A percentile compares a stretch with the other conserved stretches of the same genome.
phyloP scores from a whole-genome alignment of 108 stramenopile species.

The Skeletonema marinoi region DNA sequence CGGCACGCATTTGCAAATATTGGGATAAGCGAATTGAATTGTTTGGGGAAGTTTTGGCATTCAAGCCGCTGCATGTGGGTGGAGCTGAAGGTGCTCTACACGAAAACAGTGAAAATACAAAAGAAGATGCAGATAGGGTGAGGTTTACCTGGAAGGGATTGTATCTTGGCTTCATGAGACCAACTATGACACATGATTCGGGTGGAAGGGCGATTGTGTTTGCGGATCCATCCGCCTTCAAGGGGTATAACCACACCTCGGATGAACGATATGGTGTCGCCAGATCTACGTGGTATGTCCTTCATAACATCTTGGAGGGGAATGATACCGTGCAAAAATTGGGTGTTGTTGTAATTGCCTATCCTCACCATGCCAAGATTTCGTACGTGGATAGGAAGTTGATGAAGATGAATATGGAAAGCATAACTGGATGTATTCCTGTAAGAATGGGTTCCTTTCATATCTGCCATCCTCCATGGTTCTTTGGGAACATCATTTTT shows the following conservation, averaged over 20 bases:
- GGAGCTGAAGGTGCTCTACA: conserved; percentile 1
- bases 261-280: conserved; percentile 41
- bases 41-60: conserved; percentile 51
- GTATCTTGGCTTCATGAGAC: conserved; percentile 30
- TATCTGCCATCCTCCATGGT: conserved; percentile 60
- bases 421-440: conserved; percentile 57
- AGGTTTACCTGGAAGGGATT: conserved; percentile 18
- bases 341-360: conserved; percentile 51
- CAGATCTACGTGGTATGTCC: conserved; percentile 56
- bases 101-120: conserved; percentile 4
- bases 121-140: conserved; percentile 29
- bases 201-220: conserved; percentile 50
- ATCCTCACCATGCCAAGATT: conserved; percentile 32
- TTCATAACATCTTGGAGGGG: conserved; percentile 45
- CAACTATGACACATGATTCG: conserved; percentile 24
- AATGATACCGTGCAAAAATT: conserved; percentile 43
- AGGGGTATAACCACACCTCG: conserved; percentile 25
- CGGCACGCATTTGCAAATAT: conserved; percentile 47
- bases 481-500: conserved; percentile 52
- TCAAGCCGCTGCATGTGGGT: conserved; percentile 37
- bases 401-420: conserved; percentile 32
- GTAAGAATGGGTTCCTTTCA: conserved; percentile 56
- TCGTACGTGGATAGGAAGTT: conserved; percentile 51
- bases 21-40: conserved; percentile 63
- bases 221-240: conserved; percentile 44